Conservation (phyloP, 495 filamentous ascomycete genomes). For the Bacidia rubella region DNA sequence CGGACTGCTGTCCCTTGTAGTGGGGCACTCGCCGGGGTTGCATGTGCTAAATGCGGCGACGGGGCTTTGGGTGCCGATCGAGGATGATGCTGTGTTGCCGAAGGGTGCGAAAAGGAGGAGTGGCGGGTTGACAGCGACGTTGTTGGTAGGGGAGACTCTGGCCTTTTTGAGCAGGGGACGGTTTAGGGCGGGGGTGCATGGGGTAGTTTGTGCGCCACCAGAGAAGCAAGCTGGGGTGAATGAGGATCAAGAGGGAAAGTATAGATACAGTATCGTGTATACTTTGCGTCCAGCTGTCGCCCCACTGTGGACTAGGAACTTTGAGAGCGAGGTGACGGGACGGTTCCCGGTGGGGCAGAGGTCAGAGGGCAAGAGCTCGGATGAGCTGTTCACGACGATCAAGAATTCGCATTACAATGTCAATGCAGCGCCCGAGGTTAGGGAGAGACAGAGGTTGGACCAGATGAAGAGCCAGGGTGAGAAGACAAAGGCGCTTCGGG, state of each 20-base stretch:
- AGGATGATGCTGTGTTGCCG: slow-evolving; percentile 6
- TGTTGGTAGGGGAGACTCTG: slow-evolving; percentile 13
- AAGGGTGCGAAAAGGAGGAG: slow-evolving; percentile 3
- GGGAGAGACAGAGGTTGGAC: slow-evolving; percentile 11
- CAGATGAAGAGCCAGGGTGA: slow-evolving; percentile 1
- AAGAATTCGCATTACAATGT: slow-evolving; percentile 13
- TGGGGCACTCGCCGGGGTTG: slow-evolving; percentile 14
- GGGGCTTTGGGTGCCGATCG: slow-evolving; percentile 9
- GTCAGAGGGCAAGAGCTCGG: slow-evolving; percentile 8
- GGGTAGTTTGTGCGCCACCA: slow-evolving; percentile 13
- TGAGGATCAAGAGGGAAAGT: background rate
- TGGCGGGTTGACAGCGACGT: slow-evolving; percentile 12
- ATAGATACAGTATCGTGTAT: slow-evolving; percentile 12
- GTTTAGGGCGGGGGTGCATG: slow-evolving; percentile 12
- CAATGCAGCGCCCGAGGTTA: slow-evolving; percentile 11
- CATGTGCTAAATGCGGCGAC: slow-evolving; percentile 2
- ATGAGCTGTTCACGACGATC: slow-evolving; percentile 8
- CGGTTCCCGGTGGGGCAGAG: slow-evolving; percentile 2
- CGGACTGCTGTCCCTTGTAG: slow-evolving; percentile 14
- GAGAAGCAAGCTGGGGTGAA: background rate
- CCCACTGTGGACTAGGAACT: slow-evolving; percentile 10
- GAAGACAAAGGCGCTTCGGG: background rate
- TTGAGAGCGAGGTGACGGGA: slow-evolving; percentile 8
- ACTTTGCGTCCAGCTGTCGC: slow-evolving; percentile 12
- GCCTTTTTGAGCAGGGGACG: slow-evolving; percentile 7